Percentiles rank a stretch among this genome's conserved stretches.
These are phyloP conservation scores for Penicillium alfredii DNA, from an alignment of 495 filamentous ascomycete genomes.

Conservation along the genomic window DNA sequence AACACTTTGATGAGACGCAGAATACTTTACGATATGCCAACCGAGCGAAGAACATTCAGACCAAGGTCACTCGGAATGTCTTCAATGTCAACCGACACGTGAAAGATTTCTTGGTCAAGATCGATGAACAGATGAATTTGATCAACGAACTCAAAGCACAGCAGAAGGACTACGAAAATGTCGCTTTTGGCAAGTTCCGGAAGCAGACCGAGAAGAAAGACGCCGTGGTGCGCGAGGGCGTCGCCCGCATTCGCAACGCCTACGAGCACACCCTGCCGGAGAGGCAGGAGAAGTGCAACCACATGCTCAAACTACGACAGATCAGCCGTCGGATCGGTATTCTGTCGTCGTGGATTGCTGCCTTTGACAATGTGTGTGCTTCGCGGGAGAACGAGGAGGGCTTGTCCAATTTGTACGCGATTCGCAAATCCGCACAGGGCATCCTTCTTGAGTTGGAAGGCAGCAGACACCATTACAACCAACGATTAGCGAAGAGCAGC, in stretches of 20 bases:
- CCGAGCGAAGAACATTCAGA: conserved; percentile 98
- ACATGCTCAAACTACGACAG: conserved; percentile 77
- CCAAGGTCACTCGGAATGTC: conserved; percentile 95
- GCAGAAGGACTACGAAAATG: conserved; percentile 82
- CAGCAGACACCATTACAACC: conserved; percentile 84
- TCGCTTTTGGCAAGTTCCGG: conserved; percentile 81
- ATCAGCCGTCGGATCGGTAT: conserved; percentile 79
- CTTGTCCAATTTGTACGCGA: conserved; percentile 61
- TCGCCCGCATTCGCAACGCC: conserved; percentile 71
- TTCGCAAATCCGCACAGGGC: conserved; percentile 82
- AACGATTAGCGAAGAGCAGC: conserved; percentile 66
- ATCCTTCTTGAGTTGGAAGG: conserved; percentile 81
- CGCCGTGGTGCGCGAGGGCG: conserved; percentile 67
- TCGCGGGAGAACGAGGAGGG: conserved; percentile 58
- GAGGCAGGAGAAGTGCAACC: conserved; percentile 66
- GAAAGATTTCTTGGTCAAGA: conserved; percentile 96
- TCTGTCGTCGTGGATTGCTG: conserved; percentile 85
- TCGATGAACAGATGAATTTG: conserved; percentile 87
- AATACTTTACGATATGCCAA: conserved; percentile 98
- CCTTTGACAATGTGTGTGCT: conserved; percentile 80
- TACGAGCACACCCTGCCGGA: conserved; percentile 79
- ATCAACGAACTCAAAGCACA: conserved; percentile 92
- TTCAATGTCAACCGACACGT: conserved; percentile 99
- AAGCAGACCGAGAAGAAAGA: conserved; percentile 83
- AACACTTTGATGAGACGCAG: conserved; percentile 97